Evolutionary conservation across 2,329 filamentous ascomycete genomes (phyloP).

Genomic region (Cladophialophora immunda): DNA sequence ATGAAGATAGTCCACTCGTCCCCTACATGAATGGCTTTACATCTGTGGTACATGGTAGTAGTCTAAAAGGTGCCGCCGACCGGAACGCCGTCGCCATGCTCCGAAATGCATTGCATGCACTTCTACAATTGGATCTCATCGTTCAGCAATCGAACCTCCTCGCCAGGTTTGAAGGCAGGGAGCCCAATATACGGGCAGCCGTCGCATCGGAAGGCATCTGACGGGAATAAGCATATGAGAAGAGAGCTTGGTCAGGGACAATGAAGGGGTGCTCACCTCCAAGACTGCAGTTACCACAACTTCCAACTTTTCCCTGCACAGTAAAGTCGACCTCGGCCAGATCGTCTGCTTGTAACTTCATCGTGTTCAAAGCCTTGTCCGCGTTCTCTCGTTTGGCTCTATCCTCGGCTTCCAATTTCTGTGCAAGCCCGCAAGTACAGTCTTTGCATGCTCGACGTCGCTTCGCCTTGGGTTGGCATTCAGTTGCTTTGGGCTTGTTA

Average conservation of each 20-base stretch:
- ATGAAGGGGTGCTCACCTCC: constrained; percentile 56
- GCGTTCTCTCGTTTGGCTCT: constrained; percentile 70
- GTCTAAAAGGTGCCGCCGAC: constrained; percentile 1
- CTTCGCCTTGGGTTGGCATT: constrained; percentile 88
- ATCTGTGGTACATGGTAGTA: not conserved
- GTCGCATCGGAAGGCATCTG: constrained; percentile 59
- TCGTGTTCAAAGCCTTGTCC: constrained; percentile 63
- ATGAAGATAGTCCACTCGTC: not conserved
- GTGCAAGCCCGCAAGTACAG: constrained; percentile 91
- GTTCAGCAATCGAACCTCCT: constrained; percentile 88
- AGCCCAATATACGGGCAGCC: constrained; percentile 87
- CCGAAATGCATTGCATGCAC: not conserved
- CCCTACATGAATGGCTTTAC: not conserved
- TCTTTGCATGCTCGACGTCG: constrained; percentile 95
- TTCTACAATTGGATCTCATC: constrained; percentile 76
- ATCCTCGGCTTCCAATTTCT: constrained; percentile 88
- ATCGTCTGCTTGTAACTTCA: constrained; percentile 78
- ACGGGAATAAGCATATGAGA: constrained; percentile 5
- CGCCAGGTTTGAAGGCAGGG: constrained; percentile 94
- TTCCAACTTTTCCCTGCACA: constrained; percentile 94
- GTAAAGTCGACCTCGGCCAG: constrained; percentile 94
- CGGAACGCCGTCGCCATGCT: constrained; percentile 34
- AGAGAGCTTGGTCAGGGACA: not conserved
- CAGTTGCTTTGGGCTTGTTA: constrained; percentile 69
- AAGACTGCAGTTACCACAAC: constrained; percentile 91